phyloP scores from a whole-genome alignment of 768 basidiomycete species.

The Serendipita vermifera region DNA sequence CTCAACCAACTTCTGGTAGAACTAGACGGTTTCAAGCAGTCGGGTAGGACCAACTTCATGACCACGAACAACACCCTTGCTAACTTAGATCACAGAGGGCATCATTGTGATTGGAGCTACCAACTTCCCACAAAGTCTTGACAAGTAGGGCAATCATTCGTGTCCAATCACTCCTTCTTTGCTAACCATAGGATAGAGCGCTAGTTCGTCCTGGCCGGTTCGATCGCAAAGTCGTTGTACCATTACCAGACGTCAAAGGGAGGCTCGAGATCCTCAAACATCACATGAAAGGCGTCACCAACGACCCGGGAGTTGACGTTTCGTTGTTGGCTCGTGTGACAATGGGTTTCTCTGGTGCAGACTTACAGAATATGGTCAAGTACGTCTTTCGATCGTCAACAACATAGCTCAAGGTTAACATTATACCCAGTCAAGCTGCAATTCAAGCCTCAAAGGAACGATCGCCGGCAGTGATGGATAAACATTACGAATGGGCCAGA shows the following conservation, averaged over 20 bases:
- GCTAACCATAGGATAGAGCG: constrained; percentile 40
- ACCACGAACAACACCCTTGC: background rate
- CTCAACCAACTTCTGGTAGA: constrained; percentile 94
- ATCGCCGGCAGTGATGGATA: constrained; percentile 52
- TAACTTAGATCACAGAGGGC: constrained; percentile 41
- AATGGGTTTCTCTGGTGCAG: constrained; percentile 92
- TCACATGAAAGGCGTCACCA: constrained; percentile 71
- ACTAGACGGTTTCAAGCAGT: constrained; percentile 92
- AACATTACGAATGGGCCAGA: constrained; percentile 98
- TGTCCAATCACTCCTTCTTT: background rate
- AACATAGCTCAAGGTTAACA: constrained; percentile 1
- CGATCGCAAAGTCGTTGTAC: constrained; percentile 84
- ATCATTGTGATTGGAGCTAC: constrained; percentile 96
- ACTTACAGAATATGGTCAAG: constrained; percentile 96
- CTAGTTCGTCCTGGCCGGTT: constrained; percentile 94
- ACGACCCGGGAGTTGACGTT: constrained; percentile 60
- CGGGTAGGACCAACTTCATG: constrained; percentile 18
- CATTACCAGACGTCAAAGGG: constrained; percentile 79
- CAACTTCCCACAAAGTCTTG: constrained; percentile 90
- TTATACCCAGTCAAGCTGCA: constrained; percentile 57
- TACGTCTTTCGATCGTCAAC: constrained; percentile 36
- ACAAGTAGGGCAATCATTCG: constrained; percentile 61
- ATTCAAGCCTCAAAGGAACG: constrained; percentile 86
- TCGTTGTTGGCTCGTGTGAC: constrained; percentile 86
- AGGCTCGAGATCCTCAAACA: constrained; percentile 87